Percentiles rank a stretch among this genome's conserved stretches.
phyloP scores from a whole-genome alignment of 164 flowering plant species.

The Piper betle region DNA sequence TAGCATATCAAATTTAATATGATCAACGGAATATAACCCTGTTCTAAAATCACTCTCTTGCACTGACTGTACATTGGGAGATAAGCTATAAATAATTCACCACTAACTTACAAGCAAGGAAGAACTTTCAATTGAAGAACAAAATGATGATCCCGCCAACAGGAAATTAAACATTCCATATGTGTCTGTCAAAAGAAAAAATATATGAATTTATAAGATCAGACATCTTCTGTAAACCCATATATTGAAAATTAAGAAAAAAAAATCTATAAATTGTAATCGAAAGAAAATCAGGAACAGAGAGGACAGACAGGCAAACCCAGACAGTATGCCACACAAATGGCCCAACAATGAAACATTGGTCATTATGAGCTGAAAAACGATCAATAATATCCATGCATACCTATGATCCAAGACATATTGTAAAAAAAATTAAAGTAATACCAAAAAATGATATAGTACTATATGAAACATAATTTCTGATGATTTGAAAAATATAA shows the following conservation, averaged over 20 bases:
- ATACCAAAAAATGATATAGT: no score
- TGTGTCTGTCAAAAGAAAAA: constrained; percentile 29
- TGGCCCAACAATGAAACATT: constrained; percentile 95
- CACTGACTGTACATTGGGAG: neutral
- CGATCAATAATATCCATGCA: constrained; percentile 70
- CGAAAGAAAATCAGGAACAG: neutral
- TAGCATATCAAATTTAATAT: no score
- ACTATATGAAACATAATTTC: neutral
- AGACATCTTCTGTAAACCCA: no score
- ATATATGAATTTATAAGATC: neutral
- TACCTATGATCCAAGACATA: constrained; percentile 32
- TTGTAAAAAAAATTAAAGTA: neutral
- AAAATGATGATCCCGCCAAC: constrained; percentile 73
- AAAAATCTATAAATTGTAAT: neutral
- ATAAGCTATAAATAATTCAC: constrained; percentile 1
- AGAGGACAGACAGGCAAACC: constrained; percentile 76
- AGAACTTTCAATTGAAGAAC: constrained; percentile 61
- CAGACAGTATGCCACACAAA: constrained; percentile 94
- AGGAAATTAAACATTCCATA: constrained; percentile 66
- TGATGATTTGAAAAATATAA: neutral
- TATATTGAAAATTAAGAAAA: neutral
- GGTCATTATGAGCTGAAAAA: constrained; percentile 85
- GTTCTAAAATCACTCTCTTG: neutral
- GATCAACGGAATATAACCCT: neutral
- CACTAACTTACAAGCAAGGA: constrained; percentile 62